Conservation (phyloP, 805 yeast genomes). For the Cyberlindnera meyerae region DNA sequence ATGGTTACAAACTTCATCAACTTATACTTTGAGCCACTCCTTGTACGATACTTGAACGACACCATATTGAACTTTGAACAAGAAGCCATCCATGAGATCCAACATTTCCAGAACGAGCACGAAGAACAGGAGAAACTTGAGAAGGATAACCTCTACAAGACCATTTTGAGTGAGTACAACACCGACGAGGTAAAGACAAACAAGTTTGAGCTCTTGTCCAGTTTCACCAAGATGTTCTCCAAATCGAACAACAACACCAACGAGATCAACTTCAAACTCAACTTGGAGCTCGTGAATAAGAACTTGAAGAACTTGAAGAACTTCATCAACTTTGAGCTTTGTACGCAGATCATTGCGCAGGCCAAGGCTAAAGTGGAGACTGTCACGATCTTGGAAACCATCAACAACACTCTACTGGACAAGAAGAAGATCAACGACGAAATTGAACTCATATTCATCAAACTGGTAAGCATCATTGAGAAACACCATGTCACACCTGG, state of each 20-base stretch:
- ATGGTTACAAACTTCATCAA: constrained; percentile 31
- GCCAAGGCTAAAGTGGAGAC: constrained; percentile 63
- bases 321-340: constrained; percentile 75
- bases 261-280: constrained; percentile 64
- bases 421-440: constrained; percentile 29
- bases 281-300: constrained; percentile 67
- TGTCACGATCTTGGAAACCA: constrained; percentile 38
- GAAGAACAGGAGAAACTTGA: constrained; percentile 32
- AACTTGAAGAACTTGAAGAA: constrained; percentile 73
- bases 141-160: constrained; percentile 39
- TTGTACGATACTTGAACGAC: constrained; percentile 30
- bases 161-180: constrained; percentile 35
- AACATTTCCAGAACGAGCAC: constrained; percentile 23
- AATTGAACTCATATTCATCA: constrained; percentile 62
- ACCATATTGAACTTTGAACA: constrained; percentile 29
- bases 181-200: constrained; percentile 28
- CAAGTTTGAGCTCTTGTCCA: constrained; percentile 55
- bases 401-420: constrained; percentile 26
- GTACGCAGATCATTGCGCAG: constrained; percentile 62
- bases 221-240: constrained; percentile 59
- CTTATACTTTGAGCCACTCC: constrained; percentile 33
- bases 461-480: constrained; percentile 58
- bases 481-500: constrained; percentile 78
- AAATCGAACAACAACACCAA: constrained; percentile 31
- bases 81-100: constrained; percentile 24